Base-by-base conservation (phyloP, 75 land plant species). In the Cryptomeria japonica region DNA sequence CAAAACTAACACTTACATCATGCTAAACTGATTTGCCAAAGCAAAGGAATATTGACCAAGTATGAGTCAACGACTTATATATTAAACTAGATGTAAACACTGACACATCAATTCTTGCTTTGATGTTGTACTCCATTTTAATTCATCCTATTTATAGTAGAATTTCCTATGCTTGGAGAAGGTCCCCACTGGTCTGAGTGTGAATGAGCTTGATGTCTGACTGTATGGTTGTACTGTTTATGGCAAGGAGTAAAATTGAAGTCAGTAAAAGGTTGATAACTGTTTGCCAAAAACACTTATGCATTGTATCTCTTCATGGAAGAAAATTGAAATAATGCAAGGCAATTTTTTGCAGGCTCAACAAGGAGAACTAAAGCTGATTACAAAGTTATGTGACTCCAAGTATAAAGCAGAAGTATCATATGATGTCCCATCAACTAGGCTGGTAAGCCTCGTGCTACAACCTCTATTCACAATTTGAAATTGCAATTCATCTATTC, bases 281-380 rank as follows among this genome's bases (percentile, higher is more conserved):
- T 73, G 1, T 32, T 73, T 32, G 37, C 34, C 37, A 73, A 73
- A 25, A 25, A 25, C 22, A 22, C 7, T 64, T 0, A 22, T 5
- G n/a, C 70, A 1, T 64, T 22, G 25, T 61, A 51, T 5, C 25
- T 44, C 49, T 80, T 80, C 1, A 25, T 80, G 49, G 31, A 44
- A 44, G 84, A 44, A 80, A 28, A 44, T 3, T 42, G 18, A 80
- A 80, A 80, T 44, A 38, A 80, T 82, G 47, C 11, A 82, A 34
- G 84, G 19, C 7, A 18, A 38, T 22, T 42, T 25, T 42, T 87
- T 18, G 47, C 89, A 97, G 99, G 95, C 94, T 25, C 91, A 94
- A 87, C 96, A 93, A 92, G 99, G 99, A 82, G 97, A 96, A 76
- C 86, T 94, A 41, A 90, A 92, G 55, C 86, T 97, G 86, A 76